Conservation (phyloP, 1,284 basidiomycete species). For the Crepidotus sp. region DNA sequence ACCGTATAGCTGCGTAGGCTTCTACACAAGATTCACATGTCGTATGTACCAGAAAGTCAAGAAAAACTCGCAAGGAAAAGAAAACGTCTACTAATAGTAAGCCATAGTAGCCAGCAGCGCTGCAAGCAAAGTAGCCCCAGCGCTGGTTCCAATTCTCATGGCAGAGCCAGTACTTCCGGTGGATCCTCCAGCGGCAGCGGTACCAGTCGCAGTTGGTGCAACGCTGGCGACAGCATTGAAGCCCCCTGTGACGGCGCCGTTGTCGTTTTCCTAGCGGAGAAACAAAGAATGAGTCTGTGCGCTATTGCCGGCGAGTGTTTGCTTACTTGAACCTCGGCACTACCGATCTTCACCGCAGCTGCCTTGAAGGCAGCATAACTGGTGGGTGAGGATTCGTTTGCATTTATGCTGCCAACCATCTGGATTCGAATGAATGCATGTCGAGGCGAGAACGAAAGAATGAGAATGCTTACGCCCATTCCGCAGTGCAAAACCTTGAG, state of each 20-base stretch:
- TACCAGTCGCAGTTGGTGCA: slow-evolving; percentile 19
- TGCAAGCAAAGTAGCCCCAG: slow-evolving; percentile 19
- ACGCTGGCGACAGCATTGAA: slow-evolving; percentile 34
- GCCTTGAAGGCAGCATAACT: slow-evolving; percentile 43
- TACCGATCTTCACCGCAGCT: slow-evolving; percentile 36
- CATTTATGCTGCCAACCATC: slow-evolving; percentile 62
- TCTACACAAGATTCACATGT: slow-evolving; percentile 4
- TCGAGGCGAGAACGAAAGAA: background rate
- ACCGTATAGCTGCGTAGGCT: background rate
- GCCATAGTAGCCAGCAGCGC: slow-evolving; percentile 5
- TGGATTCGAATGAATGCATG: background rate
- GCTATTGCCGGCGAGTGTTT: background rate
- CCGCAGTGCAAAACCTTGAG: slow-evolving; percentile 39
- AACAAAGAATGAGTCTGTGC: background rate
- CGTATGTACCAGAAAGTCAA: background rate
- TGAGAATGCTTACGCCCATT: slow-evolving; percentile 13
- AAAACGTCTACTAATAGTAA: background rate
- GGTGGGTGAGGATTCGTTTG: slow-evolving; percentile 34
- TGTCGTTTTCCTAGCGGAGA: slow-evolving; percentile 28
- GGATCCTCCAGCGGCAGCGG: slow-evolving; percentile 13
- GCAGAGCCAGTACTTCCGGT: slow-evolving; percentile 11
- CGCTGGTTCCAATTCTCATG: slow-evolving; percentile 18
- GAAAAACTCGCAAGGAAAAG: too few relatives aligned
- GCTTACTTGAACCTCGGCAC: slow-evolving; percentile 30
- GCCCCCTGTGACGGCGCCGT: slow-evolving; percentile 32